Percentiles rank a stretch among this genome's conserved stretches.
phyloP scores from a whole-genome alignment of 1,284 basidiomycete species.

The Tilletiopsis washingtonensis region DNA sequence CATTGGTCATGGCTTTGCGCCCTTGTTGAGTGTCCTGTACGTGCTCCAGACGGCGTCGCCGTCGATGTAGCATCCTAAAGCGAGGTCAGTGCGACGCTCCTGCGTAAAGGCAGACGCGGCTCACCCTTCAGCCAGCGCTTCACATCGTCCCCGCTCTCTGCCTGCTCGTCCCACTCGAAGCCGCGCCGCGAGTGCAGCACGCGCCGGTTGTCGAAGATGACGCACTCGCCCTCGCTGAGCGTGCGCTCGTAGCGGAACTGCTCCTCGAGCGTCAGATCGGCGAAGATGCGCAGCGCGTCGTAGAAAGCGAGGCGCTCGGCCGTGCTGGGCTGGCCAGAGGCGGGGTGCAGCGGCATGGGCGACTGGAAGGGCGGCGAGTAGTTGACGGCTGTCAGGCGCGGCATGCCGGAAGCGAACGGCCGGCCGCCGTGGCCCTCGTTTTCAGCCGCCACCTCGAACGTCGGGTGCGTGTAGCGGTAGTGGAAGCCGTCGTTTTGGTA shows the following conservation, averaged over 20 bases:
- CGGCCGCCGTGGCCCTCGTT: conserved; percentile 26
- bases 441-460: conserved; percentile 59
- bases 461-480: conserved; percentile 68
- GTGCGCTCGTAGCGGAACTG: conserved; percentile 60
- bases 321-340: too few species aligned
- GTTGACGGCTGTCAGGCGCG: conserved; percentile 56
- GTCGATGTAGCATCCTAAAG: conserved; percentile 68
- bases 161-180: conserved; percentile 56
- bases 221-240: conserved; percentile 74
- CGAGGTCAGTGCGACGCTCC: background rate
- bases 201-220: conserved; percentile 87
- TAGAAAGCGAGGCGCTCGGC: conserved; percentile 25
- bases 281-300: conserved; percentile 60
- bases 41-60: conserved; percentile 64
- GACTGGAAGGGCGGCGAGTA: conserved; percentile 96
- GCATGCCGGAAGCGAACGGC: conserved; percentile 22
- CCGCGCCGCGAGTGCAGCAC: conserved; percentile 79
- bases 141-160: conserved; percentile 33
- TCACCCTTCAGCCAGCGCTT: conserved; percentile 58
- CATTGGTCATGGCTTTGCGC: background rate
- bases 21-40: conserved; percentile 16
- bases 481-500: conserved; percentile 87
- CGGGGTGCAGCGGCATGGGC: conserved; percentile 51
- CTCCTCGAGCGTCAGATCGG: conserved; percentile 57
- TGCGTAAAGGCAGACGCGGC: background rate